These are phyloP conservation scores for Phytophthora kernoviae DNA, from an alignment of 352 stramenopile genomes.

Conservation along the genomic window DNA sequence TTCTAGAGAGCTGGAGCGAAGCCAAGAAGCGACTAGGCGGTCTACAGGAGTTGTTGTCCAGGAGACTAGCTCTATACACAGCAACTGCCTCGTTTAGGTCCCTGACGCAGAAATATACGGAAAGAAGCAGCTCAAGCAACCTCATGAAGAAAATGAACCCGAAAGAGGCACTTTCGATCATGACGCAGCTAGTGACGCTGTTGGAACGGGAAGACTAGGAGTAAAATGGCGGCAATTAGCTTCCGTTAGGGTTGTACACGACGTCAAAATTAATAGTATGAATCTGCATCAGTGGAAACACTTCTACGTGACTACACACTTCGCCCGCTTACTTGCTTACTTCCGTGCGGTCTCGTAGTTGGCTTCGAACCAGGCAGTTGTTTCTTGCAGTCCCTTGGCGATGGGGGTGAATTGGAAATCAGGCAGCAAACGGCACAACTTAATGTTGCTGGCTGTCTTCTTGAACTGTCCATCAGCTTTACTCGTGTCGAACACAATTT, in stretches of 20 bases:
- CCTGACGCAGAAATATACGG: constrained; percentile 23
- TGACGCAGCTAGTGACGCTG: constrained; percentile 54
- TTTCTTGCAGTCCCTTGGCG: constrained; percentile 70
- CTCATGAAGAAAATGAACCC: constrained; percentile 76
- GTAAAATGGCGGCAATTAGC: background rate
- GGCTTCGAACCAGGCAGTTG: constrained; percentile 57
- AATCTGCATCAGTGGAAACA: constrained; percentile 1
- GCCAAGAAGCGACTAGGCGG: constrained; percentile 51
- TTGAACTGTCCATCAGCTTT: constrained; percentile 99
- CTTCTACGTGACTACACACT: too few relatives aligned
- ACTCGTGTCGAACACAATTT: constrained; percentile 91
- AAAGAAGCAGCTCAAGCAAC: constrained; percentile 35
- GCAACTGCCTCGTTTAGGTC: constrained; percentile 41
- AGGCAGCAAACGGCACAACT: constrained; percentile 89
- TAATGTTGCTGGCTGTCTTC: constrained; percentile 98
- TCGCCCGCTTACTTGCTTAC: constrained; percentile 42
- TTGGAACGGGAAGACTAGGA: constrained; percentile 32
- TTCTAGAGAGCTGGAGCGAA: constrained; percentile 56
- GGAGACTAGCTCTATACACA: constrained; percentile 65
- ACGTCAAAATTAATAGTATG: constrained; percentile 3
- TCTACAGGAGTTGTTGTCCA: constrained; percentile 56
- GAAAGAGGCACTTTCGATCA: constrained; percentile 58
- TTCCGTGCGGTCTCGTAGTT: constrained; percentile 56
- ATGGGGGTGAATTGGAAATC: constrained; percentile 96
- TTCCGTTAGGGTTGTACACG: background rate